Evolutionary conservation across 176 grass and related monocot genomes (phyloP).

Genomic region (Bonia amplexicaulis): DNA sequence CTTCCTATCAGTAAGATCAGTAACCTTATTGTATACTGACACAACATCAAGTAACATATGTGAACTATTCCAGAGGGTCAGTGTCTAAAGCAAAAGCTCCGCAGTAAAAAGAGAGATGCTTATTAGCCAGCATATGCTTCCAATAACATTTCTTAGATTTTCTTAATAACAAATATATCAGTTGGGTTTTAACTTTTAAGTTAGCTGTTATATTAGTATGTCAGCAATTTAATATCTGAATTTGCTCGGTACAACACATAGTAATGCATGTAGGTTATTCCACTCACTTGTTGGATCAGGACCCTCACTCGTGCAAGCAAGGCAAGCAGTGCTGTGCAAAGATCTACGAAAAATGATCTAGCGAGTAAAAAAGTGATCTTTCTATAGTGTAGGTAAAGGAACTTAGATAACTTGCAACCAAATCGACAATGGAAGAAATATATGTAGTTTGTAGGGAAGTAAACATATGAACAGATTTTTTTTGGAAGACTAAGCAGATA

Average conservation of each 20-base stretch:
- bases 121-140: constrained; percentile 1
- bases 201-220: neutral
- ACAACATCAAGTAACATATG: constrained; percentile 84
- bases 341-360: constrained; percentile 80
- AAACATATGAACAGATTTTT: neutral
- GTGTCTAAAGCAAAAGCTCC: constrained; percentile 4
- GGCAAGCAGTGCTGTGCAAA: constrained; percentile 57
- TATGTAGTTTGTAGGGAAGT: neutral
- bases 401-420: constrained; percentile 18
- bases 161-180: neutral
- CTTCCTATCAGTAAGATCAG: constrained; percentile 64
- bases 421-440: constrained; percentile 1
- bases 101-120: constrained; percentile 5
- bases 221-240: neutral
- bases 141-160: constrained; percentile 7
- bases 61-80: constrained; percentile 6
- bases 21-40: constrained; percentile 70
- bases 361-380: constrained; percentile 87
- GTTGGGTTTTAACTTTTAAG: neutral
- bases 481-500: neutral
- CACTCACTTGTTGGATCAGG: constrained; percentile 78
- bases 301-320: constrained; percentile 75
- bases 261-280: neutral
- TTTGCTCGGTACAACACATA: constrained; percentile 11
- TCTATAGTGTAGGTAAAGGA: constrained; percentile 57